Evolutionary conservation across 495 filamentous ascomycete species (phyloP).

Genomic region (Aspergillus biplanus): DNA sequence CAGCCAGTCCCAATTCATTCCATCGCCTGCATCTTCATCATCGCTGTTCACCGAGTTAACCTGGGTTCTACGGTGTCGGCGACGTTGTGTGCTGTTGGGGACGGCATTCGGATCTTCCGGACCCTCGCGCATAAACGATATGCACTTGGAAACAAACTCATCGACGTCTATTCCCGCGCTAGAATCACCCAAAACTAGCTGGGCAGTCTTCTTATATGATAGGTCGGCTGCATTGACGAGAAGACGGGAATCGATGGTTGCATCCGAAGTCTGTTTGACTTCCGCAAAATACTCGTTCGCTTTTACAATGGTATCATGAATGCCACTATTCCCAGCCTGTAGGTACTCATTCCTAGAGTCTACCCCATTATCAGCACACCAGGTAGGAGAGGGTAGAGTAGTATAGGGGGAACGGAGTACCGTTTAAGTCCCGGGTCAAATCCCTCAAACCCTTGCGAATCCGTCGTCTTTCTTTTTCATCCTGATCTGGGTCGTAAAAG

Average conservation of each 20-base stretch:
- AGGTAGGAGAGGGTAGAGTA: neutral
- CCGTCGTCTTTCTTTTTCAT: constrained; percentile 72
- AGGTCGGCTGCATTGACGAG: constrained; percentile 79
- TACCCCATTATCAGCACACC: constrained; percentile 22
- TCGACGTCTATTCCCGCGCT: constrained; percentile 83
- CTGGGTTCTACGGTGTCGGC: constrained; percentile 37
- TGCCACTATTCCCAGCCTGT: constrained; percentile 59
- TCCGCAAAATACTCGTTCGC: constrained; percentile 66
- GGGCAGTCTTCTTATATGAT: constrained; percentile 70
- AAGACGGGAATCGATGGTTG: constrained; percentile 83
- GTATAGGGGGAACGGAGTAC: constrained; percentile 38
- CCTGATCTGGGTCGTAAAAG: constrained; percentile 89
- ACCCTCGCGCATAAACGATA: constrained; percentile 79
- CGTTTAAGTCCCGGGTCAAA: constrained; percentile 65
- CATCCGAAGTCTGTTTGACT: constrained; percentile 92
- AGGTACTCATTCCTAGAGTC: constrained; percentile 73
- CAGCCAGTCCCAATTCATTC: constrained; percentile 85
- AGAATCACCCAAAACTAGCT: constrained; percentile 69
- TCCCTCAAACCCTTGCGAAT: constrained; percentile 71
- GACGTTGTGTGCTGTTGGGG: constrained; percentile 35
- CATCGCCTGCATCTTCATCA: constrained; percentile 68
- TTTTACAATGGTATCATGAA: constrained; percentile 63
- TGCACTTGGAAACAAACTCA: constrained; percentile 90
- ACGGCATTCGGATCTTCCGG: constrained; percentile 29
- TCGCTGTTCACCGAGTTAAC: constrained; percentile 54